Evolutionary conservation across 2,329 filamentous ascomycete species (phyloP), one percentile per base, ranked within the genome.

Genomic region (Lachnellula suecica): DNA sequence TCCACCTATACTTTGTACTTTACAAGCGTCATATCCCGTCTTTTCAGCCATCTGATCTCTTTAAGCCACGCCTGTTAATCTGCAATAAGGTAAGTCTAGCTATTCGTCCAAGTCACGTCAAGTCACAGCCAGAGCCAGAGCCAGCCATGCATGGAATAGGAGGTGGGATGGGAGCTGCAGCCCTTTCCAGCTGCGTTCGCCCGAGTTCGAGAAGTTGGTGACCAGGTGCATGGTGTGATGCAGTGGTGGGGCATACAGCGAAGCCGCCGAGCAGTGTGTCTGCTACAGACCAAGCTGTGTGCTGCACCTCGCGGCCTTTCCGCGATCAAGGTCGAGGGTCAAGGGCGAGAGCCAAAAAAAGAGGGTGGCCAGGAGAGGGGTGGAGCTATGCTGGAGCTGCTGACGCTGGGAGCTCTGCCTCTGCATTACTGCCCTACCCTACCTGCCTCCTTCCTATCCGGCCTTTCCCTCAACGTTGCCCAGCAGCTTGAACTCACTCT

Each of bases 1-100:
- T 54, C 52, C 35, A 45, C 47, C 7, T 31, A 31, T n/a, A 31
- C 5, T 9, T 43, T 60, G 58, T 60, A 51, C 53, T 56, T 58
- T 56, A 53, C 24, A 15, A 46, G 17, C 37, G 41, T 44, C 29
- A 35, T 23, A 22, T 49, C 27, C 22, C 11, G 25, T 29, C 25
- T 19, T n/a, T 42, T 41, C 35, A 15, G 19, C 37, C 43, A 29
- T 27, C 27, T 29, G 9, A 46, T 42, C 44, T n/a, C n/a, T n/a
- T n/a, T n/a, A 41, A 15, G 3, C 25, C 23, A 17, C 34, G 20
- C 23, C 34, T n/a, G 19, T 40, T 27, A 22, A 22, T 22, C 8
- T 29, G 25, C 20, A 20, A n/a, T 25, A 17, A 29, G 25, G 41
- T 44, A 44, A 6, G 23, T 25, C 19, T 20, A 31, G 15, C 31